Base-by-base conservation (phyloP, 805 yeast genomes). In the Teunomyces funiuensis region DNA sequence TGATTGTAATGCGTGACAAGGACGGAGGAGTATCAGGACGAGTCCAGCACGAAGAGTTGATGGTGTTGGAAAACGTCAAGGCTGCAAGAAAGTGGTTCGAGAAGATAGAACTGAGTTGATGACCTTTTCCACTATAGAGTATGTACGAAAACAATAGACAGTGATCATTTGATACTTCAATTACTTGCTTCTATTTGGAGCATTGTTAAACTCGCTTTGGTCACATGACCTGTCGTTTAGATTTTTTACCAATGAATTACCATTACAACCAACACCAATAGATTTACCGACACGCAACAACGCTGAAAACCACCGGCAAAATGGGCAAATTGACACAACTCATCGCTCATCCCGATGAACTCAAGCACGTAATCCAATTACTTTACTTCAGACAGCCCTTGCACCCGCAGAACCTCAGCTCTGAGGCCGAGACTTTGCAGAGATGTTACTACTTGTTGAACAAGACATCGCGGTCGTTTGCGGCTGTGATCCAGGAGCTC, bases 401-500 rank as follows among this genome's bases (percentile, higher is more conserved):
- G 19, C 79, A 75, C 57, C 80, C 85, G 3, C 60, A 76, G 14
- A 73, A 73, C 33, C 63, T 61, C 7, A 43, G 62, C 4, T 51
- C 46, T 2, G 52, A 52, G 36, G 33, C 65, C 5, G 37, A 41
- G 2, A 46, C 58, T 17, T 66, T 84, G 51, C 65, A 60, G 45
- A 69, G 77, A 61, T 88, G 97, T 61, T 88, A 82, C 58, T 73
- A 77, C 45, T 69, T 88, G 45, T 70, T 93, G 45, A 65, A 69
- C 23, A 43, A 65, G 43, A 85, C 98, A 0, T 90, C 97, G 11
- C 78, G 99, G 49, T 88, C 97, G 3, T 93, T 93, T 61, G 89
- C 85, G n/a, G 88, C 95, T 0, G 99, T 93, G 16, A 91, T 91
- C 55, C 76, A 77, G 71, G 96, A 93, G 61, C 74, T 93, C 45